Conservation (phyloP, 495 filamentous ascomycete species). For the Neurospora sp. region DNA sequence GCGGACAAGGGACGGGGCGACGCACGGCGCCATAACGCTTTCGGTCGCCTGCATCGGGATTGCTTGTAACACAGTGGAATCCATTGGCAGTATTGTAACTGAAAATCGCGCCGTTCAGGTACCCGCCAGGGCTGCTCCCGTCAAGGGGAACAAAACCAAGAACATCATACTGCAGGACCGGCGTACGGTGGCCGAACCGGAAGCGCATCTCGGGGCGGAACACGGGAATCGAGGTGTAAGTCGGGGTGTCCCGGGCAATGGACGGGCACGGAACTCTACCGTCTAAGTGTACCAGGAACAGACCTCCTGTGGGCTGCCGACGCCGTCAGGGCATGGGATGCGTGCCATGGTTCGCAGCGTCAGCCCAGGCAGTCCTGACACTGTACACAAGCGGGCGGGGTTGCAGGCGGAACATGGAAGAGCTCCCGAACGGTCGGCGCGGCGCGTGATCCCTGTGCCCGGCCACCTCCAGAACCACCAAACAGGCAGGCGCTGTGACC, state of each 20-base stretch:
- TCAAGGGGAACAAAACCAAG: not conserved
- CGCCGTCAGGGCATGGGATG: not conserved
- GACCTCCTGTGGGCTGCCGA: not conserved
- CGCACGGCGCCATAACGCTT: not conserved
- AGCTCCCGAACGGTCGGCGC: constrained; percentile 2
- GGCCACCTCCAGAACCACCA: constrained; percentile 5
- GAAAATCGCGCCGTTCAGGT: not conserved
- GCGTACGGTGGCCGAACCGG: not conserved
- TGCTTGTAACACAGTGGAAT: not conserved
- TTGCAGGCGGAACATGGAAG: not conserved
- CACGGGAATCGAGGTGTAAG: not conserved
- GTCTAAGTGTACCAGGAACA: not conserved
- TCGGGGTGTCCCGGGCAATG: not conserved
- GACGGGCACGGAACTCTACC: not conserved
- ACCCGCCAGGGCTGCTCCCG: not conserved
- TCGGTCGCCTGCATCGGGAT: not conserved
- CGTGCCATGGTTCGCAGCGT: not conserved
- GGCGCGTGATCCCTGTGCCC: constrained; percentile 9
- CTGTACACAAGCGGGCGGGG: not conserved
- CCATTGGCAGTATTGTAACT: not conserved
- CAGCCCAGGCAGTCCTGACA: not conserved
- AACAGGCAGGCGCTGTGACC: not conserved
- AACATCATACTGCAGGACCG: not conserved
- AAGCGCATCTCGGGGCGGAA: not conserved
- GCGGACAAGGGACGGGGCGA: not conserved